Conservation (phyloP, 2,329 filamentous ascomycete genomes). For the Dactylellina parvicollis region DNA sequence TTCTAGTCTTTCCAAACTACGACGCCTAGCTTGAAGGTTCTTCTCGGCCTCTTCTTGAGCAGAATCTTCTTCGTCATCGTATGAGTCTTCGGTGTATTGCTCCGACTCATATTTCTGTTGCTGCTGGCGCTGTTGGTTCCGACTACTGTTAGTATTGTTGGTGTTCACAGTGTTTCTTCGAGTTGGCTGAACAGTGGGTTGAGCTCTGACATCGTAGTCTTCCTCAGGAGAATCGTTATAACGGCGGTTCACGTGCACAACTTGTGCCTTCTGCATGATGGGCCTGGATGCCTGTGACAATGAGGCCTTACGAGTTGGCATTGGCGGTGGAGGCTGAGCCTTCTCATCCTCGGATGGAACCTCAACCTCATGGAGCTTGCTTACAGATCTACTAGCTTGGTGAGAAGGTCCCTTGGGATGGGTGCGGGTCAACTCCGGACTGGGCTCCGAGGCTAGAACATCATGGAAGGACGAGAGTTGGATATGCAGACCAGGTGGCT, state of each 20-base stretch:
- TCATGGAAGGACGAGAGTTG: conserved; percentile 52
- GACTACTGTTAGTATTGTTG: conserved; percentile 6
- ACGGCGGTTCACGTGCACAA: conserved; percentile 3
- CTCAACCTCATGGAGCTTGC: conserved; percentile 50
- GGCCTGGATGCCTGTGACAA: conserved; percentile 33
- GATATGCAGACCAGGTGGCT: conserved; percentile 50
- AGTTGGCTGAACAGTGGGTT: conserved; percentile 20
- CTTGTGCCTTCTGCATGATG: conserved; percentile 1
- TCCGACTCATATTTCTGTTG: conserved; percentile 36
- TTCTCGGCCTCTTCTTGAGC: conserved; percentile 48
- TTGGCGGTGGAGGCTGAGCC: no score
- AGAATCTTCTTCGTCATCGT: conserved; percentile 40
- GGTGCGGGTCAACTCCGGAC: conserved; percentile 35
- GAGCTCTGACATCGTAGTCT: conserved; percentile 39
- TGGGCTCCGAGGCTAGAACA: conserved; percentile 47
- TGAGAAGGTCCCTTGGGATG: conserved; percentile 41
- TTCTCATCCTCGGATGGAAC: conserved; percentile 38
- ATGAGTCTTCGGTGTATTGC: conserved; percentile 47
- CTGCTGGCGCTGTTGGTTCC: conserved; percentile 7
- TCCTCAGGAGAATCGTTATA: conserved; percentile 45
- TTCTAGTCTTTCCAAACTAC: conserved; percentile 50
- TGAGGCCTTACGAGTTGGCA: conserved; percentile 45
- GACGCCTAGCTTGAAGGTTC: conserved; percentile 41
- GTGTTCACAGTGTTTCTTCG: conserved; percentile 23
- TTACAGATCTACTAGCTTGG: conserved; percentile 48